Percentiles rank a stretch among this genome's conserved stretches.
Conservation (phyloP, 1,284 basidiomycete genomes). For the Gymnopus androsaceus region DNA sequence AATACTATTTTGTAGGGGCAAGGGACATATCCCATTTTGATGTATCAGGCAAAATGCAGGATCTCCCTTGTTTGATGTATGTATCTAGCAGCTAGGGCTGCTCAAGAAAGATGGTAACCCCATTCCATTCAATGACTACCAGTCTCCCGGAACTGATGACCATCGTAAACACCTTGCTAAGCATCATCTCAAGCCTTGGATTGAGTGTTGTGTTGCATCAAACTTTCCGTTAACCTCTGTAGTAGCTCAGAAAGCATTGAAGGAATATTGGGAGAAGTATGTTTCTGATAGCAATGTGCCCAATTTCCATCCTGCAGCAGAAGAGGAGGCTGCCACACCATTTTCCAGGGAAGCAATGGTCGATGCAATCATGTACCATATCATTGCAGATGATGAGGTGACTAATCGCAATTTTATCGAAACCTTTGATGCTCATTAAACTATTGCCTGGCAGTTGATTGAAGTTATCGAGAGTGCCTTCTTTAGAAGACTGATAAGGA, state of each 20-base stretch:
- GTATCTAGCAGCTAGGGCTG: no score
- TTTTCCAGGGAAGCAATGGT: background rate
- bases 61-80: no score
- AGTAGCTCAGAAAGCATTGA: background rate
- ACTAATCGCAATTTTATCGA: background rate
- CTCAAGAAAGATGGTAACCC: no score
- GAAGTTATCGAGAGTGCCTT: background rate
- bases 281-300: background rate
- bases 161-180: background rate
- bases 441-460: background rate
- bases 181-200: background rate
- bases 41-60: no score
- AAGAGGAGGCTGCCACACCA: background rate
- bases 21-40: no score
- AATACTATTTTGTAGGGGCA: no score
- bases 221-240: background rate
- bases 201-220: background rate
- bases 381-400: slow-evolving; percentile 3
- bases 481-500: background rate
- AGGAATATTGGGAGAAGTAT: background rate
- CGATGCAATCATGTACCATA: background rate
- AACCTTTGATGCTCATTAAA: background rate
- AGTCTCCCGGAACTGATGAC: background rate
- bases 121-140: background rate
- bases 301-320: no score